Evolutionary conservation across 2,329 filamentous ascomycete genomes (phyloP).

Genomic region (Pseudopyricularia cyperi): DNA sequence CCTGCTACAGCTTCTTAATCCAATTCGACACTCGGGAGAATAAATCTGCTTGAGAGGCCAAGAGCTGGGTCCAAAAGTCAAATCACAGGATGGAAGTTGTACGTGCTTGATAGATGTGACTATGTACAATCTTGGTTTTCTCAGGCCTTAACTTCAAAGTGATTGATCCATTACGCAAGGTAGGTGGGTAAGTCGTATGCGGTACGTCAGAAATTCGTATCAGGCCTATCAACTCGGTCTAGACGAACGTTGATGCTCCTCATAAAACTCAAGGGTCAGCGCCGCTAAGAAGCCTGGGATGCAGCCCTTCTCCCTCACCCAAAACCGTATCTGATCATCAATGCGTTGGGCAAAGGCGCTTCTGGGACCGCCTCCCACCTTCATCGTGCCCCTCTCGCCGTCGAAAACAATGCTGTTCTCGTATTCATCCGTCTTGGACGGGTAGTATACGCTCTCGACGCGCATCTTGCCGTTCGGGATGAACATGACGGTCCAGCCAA

Average conservation of each 20-base stretch:
- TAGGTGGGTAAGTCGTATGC: not conserved
- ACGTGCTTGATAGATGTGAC: not conserved
- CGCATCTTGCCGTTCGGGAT: slow-evolving; percentile 95
- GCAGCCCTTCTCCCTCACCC: slow-evolving; percentile 87
- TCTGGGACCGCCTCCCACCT: slow-evolving; percentile 80
- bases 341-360: slow-evolving; percentile 81
- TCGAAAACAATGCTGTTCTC: slow-evolving; percentile 74
- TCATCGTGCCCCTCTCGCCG: slow-evolving; percentile 93
- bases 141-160: not conserved
- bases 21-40: not conserved
- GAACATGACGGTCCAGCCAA: slow-evolving; percentile 93
- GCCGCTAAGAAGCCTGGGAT: slow-evolving; percentile 89
- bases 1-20: not conserved
- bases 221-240: not conserved
- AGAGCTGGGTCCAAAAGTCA: not conserved
- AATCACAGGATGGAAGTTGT: not conserved
- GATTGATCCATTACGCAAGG: not conserved
- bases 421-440: slow-evolving; percentile 54
- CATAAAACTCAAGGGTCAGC: slow-evolving; percentile 85
- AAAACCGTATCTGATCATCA: slow-evolving; percentile 77
- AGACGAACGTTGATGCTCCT: slow-evolving; percentile 37
- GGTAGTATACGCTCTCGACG: slow-evolving; percentile 75
- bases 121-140: not conserved
- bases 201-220: no score
- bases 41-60: not conserved